A percentile compares a stretch with the other conserved stretches of the same genome.
Conservation (phyloP, 106 monocot species). For the Dendrobium officinale region DNA sequence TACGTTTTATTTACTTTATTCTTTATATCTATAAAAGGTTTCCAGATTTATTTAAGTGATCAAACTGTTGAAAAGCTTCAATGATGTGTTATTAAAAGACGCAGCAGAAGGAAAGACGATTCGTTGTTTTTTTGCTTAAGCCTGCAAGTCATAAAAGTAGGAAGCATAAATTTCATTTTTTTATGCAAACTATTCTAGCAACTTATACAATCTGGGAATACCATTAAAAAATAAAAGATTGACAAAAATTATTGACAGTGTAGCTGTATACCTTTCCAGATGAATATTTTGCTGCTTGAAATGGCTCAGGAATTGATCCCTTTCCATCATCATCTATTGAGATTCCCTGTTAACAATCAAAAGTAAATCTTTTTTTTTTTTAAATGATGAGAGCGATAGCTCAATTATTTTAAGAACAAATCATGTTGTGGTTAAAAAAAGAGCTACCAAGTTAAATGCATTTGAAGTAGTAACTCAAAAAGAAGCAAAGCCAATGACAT, state of each 20-base stretch:
- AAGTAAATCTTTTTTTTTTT: no score
- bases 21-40: neutral
- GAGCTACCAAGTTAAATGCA: no score
- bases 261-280: conserved; percentile 32
- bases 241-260: no score
- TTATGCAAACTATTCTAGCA: no score
- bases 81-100: conserved; percentile 47
- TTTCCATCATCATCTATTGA: conserved; percentile 36
- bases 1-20: conserved; percentile 18
- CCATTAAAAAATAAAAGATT: no score
- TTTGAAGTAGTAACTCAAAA: no score
- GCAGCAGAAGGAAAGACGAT: conserved; percentile 48
- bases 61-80: conserved; percentile 44
- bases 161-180: conserved; percentile 27
- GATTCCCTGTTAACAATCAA: conserved; percentile 40
- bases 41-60: conserved; percentile 16
- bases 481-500: no score
- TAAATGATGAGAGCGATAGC: no score
- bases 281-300: conserved; percentile 75
- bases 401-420: no score
- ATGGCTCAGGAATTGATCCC: conserved; percentile 40
- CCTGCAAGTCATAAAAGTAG: conserved; percentile 71
- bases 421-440: no score
- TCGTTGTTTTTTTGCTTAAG: conserved; percentile 43
- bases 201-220: no score